Conservation (phyloP, 2,329 filamentous ascomycete species). For the Hypoxylon sp. region DNA sequence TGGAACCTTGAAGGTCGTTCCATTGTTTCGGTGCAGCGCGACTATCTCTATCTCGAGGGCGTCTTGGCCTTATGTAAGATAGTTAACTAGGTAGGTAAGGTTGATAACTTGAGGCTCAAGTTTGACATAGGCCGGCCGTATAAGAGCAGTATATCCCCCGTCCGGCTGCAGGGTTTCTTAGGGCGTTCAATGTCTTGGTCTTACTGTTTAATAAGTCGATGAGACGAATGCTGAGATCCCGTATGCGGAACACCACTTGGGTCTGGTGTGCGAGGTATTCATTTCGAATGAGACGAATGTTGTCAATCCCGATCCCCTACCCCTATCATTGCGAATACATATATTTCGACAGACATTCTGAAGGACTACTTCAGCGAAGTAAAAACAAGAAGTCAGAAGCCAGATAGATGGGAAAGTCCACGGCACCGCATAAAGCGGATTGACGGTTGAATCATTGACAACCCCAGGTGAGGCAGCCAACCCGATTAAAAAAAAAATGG, state of each 20-base stretch:
- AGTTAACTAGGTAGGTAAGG: not conserved
- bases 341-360: not conserved
- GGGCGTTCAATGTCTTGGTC: not conserved
- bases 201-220: not conserved
- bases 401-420: not conserved
- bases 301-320: not conserved
- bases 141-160: not conserved
- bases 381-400: no score
- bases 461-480: not conserved
- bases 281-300: not conserved
- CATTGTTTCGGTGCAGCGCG: constrained; percentile 27
- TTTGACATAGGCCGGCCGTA: not conserved
- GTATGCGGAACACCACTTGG: no score
- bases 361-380: no score
- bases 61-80: constrained; percentile 2
- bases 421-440: not conserved
- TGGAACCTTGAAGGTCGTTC: constrained; percentile 16
- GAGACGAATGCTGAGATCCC: not conserved
- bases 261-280: not conserved
- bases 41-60: constrained; percentile 4
- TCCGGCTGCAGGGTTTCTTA: no score
- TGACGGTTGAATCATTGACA: not conserved
- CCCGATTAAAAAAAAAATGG: not conserved
- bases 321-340: not conserved
- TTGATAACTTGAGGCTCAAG: constrained; percentile 10